These are phyloP conservation scores for Leishmania tarentolae DNA, from an alignment of 208 protist genomes.

Conservation along the genomic window DNA sequence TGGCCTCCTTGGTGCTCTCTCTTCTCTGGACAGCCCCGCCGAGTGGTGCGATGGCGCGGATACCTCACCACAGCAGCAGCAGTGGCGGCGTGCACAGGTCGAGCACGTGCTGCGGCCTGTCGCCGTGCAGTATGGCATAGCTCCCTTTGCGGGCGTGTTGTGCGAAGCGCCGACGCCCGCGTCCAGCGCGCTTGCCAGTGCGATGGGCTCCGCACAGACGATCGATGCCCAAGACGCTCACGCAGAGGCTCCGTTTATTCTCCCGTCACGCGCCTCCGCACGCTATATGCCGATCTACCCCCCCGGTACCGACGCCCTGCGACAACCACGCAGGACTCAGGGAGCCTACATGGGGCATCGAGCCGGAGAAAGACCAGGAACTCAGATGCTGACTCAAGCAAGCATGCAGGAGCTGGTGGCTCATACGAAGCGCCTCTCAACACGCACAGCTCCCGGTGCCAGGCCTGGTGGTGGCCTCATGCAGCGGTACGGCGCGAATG, in stretches of 20 bases:
- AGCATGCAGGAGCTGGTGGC: not conserved
- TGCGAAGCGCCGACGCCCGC: not conserved
- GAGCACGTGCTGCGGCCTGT: conserved; percentile 13
- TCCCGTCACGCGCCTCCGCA: conserved; percentile 40
- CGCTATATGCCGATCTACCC: conserved; percentile 62
- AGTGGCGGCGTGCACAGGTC: conserved; percentile 14
- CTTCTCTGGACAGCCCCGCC: conserved; percentile 19
- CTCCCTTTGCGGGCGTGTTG: not conserved
- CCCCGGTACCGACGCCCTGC: conserved; percentile 55
- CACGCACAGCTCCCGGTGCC: not conserved
- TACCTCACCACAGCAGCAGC: conserved; percentile 11
- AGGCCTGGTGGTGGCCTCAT: not conserved
- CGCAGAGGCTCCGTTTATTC: conserved; percentile 26
- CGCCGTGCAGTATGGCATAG: conserved; percentile 6
- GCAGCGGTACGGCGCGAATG: conserved; percentile 12
- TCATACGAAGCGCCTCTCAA: not conserved
- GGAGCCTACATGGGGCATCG: too few relatives aligned
- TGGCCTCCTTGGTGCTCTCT: conserved; percentile 21
- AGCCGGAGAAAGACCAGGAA: not conserved
- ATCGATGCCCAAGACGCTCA: not conserved
- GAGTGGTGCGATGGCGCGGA: conserved; percentile 8
- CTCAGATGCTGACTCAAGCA: not conserved
- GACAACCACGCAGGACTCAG: conserved; percentile 15
- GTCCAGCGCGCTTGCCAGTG: not conserved
- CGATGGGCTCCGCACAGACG: not conserved